These are phyloP conservation scores for Fusarium marasasianum DNA, from an alignment of 2,329 filamentous ascomycete genomes.

Conservation along the genomic window DNA sequence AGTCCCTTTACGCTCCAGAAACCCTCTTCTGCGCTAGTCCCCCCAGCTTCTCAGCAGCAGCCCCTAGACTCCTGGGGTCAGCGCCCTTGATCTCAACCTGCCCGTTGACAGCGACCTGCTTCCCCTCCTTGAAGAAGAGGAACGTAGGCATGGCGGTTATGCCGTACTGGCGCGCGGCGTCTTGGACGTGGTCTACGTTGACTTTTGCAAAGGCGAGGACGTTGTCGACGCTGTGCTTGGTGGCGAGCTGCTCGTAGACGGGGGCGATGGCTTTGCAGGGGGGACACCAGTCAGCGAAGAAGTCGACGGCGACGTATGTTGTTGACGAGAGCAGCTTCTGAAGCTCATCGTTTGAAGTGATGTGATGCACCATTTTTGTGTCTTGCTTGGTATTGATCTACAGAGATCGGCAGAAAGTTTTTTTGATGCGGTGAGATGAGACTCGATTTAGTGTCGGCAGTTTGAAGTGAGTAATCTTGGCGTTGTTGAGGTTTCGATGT, in stretches of 20 bases:
- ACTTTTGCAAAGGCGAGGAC: constrained; percentile 83
- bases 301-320: constrained; percentile 58
- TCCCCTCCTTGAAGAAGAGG: constrained; percentile 77
- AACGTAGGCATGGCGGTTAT: constrained; percentile 96
- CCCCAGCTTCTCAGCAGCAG: constrained; percentile 51
- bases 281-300: constrained; percentile 62
- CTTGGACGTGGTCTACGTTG: constrained; percentile 84
- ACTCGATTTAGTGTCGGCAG: not conserved
- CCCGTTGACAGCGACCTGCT: constrained; percentile 45
- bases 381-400: constrained; percentile 1
- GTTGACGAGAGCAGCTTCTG: constrained; percentile 50
- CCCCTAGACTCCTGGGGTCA: constrained; percentile 43
- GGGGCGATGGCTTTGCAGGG: constrained; percentile 61
- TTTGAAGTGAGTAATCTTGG: not conserved
- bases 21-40: constrained; percentile 48
- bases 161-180: constrained; percentile 77
- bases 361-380: constrained; percentile 41
- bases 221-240: constrained; percentile 51
- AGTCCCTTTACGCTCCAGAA: not conserved
- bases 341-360: constrained; percentile 47
- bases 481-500: not conserved
- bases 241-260: constrained; percentile 49
- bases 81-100: constrained; percentile 49
- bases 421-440: not conserved
- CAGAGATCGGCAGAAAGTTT: not conserved